These are phyloP conservation scores for Rubus parviflorus DNA, from an alignment of 306 rosid species.

Conservation along the genomic window DNA sequence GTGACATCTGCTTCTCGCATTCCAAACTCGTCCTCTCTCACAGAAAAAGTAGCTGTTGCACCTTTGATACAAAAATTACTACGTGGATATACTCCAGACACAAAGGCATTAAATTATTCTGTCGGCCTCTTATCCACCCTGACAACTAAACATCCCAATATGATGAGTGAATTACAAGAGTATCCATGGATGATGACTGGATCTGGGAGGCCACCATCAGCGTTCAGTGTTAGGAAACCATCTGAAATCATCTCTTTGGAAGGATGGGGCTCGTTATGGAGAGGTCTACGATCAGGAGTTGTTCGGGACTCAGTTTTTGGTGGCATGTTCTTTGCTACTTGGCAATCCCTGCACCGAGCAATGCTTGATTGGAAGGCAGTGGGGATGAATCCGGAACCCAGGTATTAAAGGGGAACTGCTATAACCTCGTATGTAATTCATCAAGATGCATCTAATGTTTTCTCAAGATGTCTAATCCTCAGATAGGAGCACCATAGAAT, in stretches of 20 bases:
- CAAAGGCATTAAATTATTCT: slow-evolving; percentile 55
- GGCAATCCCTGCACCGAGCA: slow-evolving; percentile 83
- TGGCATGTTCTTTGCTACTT: slow-evolving; percentile 77
- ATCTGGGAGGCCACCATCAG: slow-evolving; percentile 79
- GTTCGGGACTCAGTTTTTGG: slow-evolving; percentile 84
- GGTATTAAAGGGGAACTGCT: slow-evolving; percentile 40
- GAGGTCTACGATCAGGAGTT: slow-evolving; percentile 77
- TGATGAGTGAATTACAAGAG: slow-evolving; percentile 60
- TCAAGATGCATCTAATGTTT: slow-evolving; percentile 1
- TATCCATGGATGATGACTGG: slow-evolving; percentile 97
- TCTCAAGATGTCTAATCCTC: slow-evolving; percentile 11
- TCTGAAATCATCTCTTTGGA: slow-evolving; percentile 67
- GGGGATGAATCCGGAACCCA: slow-evolving; percentile 80
- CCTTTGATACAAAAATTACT: slow-evolving; percentile 62
- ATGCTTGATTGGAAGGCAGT: slow-evolving; percentile 88
- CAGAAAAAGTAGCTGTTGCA: slow-evolving; percentile 45
- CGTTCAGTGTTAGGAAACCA: slow-evolving; percentile 56
- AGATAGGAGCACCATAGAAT: slow-evolving; percentile 16
- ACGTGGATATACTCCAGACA: slow-evolving; percentile 65
- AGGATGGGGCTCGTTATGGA: slow-evolving; percentile 86
- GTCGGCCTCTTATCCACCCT: slow-evolving; percentile 73
- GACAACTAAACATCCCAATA: slow-evolving; percentile 58
- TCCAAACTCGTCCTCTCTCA: slow-evolving; percentile 42
- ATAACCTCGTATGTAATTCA: not conserved
- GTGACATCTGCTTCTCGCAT: slow-evolving; percentile 57